Conservation (phyloP, 202 grass and related monocot genomes). For the Setaria italica region DNA sequence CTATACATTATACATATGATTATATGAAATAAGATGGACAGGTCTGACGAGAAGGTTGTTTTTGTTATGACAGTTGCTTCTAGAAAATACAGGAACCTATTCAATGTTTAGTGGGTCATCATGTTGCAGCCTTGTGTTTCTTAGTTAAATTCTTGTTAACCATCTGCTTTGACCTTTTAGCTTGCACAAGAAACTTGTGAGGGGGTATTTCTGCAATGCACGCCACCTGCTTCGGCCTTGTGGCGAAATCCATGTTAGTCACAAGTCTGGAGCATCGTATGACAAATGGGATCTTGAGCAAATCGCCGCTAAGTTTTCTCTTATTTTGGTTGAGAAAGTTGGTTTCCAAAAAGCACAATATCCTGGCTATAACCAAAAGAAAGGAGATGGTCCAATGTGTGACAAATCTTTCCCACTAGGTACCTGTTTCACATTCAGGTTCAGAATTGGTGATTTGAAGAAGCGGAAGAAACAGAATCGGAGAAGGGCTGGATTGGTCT, state of each 20-base stretch:
- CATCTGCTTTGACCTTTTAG: constrained; percentile 26
- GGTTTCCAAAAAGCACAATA: constrained; percentile 46
- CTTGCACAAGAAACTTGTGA: constrained; percentile 42
- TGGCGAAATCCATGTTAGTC: constrained; percentile 65
- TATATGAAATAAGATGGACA: neutral
- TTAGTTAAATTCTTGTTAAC: neutral
- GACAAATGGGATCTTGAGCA: constrained; percentile 43
- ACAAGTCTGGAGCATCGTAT: constrained; percentile 29
- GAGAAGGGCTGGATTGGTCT: neutral
- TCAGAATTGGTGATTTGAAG: constrained; percentile 2
- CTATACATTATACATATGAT: neutral
- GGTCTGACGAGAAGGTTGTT: neutral
- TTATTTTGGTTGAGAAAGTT: constrained; percentile 38
- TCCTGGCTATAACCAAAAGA: constrained; percentile 57
- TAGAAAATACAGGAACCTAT: neutral
- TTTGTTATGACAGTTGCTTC: neutral
- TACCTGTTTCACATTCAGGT: constrained; percentile 43
- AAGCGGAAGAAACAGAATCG: constrained; percentile 10
- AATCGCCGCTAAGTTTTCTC: constrained; percentile 33
- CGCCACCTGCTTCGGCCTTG: constrained; percentile 44
- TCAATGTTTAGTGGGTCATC: neutral
- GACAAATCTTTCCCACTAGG: constrained; percentile 38
- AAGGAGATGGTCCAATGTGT: constrained; percentile 43
- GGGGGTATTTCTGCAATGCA: constrained; percentile 51
- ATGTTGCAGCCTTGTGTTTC: neutral